These are phyloP conservation scores for Botrytis fragariae DNA, from an alignment of 2,329 filamentous ascomycete species.

Conservation along the genomic window DNA sequence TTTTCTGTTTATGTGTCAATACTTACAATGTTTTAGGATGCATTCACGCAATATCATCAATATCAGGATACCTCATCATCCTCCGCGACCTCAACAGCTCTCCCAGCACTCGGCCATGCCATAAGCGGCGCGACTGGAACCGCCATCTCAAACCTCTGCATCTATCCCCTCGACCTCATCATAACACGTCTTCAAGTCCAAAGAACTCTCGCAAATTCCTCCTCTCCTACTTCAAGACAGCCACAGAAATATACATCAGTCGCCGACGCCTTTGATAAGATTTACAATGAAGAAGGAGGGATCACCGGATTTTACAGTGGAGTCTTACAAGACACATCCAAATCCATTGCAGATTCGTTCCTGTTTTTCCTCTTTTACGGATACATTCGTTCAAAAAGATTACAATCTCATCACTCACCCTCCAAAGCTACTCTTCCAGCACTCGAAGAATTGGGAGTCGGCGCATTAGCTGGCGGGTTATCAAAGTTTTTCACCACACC, in stretches of 20 bases:
- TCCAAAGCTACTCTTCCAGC: slow-evolving; percentile 50
- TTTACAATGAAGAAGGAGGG: slow-evolving; percentile 68
- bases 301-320: slow-evolving; percentile 67
- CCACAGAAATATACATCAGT: slow-evolving; percentile 60
- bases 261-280: slow-evolving; percentile 66
- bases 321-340: slow-evolving; percentile 60
- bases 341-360: slow-evolving; percentile 72
- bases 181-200: slow-evolving; percentile 82
- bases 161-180: slow-evolving; percentile 80
- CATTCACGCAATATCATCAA: slow-evolving; percentile 38
- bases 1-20: neutral
- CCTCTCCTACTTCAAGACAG: slow-evolving; percentile 34
- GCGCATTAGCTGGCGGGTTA: slow-evolving; percentile 70
- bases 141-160: slow-evolving; percentile 71
- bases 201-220: slow-evolving; percentile 50
- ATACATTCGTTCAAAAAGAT: slow-evolving; percentile 42
- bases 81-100: slow-evolving; percentile 40
- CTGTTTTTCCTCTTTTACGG: slow-evolving; percentile 85
- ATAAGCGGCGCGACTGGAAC: slow-evolving; percentile 76
- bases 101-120: slow-evolving; percentile 79
- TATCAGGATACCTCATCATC: slow-evolving; percentile 37
- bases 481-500: slow-evolving; percentile 77
- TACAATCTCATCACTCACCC: slow-evolving; percentile 42
- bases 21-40: slow-evolving; percentile 30
- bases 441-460: slow-evolving; percentile 71